Base-by-base conservation (phyloP, 164 flowering plant genomes). In the Hamamelis virginiana region DNA sequence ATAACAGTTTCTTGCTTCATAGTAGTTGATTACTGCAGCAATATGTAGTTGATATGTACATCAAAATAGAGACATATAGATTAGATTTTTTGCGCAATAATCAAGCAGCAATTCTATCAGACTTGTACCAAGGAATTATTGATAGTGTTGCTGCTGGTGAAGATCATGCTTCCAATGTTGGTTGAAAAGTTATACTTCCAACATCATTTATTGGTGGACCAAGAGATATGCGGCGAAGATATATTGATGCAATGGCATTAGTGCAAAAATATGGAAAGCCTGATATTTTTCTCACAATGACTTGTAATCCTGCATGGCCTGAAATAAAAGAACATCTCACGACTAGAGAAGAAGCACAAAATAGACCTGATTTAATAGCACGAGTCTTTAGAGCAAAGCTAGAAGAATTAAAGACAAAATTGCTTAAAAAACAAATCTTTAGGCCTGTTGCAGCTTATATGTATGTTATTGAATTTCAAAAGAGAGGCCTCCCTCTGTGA, bases 21-120 rank as follows among this genome's bases (percentile, higher is more conserved):
- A 3, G 41, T 22, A 68, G 72, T 5, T 27, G 50, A 0, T n/a
- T 77, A 0, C n/a, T 74, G 0, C 78, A 80, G 47, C 74, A 76
- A 43, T 77, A 61, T 59, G 43, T 52, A 8, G 68, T 77, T 19
- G 74, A 75, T 13, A 57, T 38, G 22, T 77, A 59, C 27, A 26
- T 76, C 1, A 76, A 80, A 26, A 59, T 68, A 9, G 72, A 65
- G 13, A 57, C 43, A 0, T 1, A 26, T 2, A 23, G 68, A 14
- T n/a, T 80, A 6, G 45, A 75, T 38, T 80, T 16, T 27, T 4
- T 68, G 0, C 27, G 47, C 8, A 8, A 45, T 0, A 28, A 77
- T 1, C 77, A 80, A 62, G 10, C 27, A 0, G 16, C 23, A 0
- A 41, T 77, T 0, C 14, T 69, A 4, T 33, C 63, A 14, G 78